phyloP scores from a whole-genome alignment of 1,284 basidiomycete genomes.

The Tremellales sp. region DNA sequence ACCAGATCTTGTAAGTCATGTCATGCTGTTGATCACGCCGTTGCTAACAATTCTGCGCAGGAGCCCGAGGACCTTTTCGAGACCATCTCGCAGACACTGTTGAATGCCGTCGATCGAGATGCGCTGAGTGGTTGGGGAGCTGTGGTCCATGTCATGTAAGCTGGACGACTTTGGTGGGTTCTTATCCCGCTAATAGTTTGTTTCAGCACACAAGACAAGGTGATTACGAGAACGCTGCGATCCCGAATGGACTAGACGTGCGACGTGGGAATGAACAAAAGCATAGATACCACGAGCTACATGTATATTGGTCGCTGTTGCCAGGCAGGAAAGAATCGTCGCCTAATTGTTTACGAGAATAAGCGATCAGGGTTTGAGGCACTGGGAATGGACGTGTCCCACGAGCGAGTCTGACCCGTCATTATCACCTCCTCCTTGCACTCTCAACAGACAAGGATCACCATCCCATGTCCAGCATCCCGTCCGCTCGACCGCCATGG shows the following conservation, averaged over 20 bases:
- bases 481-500: too few species aligned
- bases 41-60: constrained; percentile 26
- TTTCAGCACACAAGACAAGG: constrained; percentile 74
- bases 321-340: too few species aligned
- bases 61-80: constrained; percentile 97
- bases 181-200: constrained; percentile 4
- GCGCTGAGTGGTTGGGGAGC: constrained; percentile 97
- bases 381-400: too few species aligned
- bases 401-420: too few species aligned
- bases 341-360: too few species aligned
- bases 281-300: too few species aligned
- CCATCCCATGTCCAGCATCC: too few species aligned
- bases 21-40: background rate
- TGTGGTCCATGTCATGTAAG: constrained; percentile 92
- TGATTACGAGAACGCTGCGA: constrained; percentile 79
- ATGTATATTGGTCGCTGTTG: too few species aligned
- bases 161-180: constrained; percentile 18
- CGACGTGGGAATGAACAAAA: background rate
- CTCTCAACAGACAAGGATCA: too few species aligned
- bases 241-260: constrained; percentile 76
- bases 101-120: constrained; percentile 95
- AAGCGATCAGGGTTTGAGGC: too few species aligned
- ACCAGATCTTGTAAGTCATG: constrained; percentile 66
- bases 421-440: too few species aligned
- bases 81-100: constrained; percentile 92